These are phyloP conservation scores for Penicillium hesseltinei DNA, from an alignment of 2,329 filamentous ascomycete genomes.

Conservation along the genomic window DNA sequence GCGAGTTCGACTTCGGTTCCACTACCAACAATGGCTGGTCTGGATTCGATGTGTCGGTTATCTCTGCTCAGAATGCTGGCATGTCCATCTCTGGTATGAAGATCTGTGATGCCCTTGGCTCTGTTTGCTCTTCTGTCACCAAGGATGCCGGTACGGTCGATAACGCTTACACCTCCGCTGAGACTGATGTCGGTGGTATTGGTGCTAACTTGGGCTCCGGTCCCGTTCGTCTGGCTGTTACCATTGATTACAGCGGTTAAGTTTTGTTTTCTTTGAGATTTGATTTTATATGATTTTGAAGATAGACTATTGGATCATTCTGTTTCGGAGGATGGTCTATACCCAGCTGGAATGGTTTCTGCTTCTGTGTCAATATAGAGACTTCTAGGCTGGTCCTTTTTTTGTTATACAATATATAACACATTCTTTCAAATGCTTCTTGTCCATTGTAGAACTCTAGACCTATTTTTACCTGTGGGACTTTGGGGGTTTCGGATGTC, in stretches of 20 bases:
- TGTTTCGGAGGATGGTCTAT: constrained; percentile 14
- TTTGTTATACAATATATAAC: constrained; percentile 10
- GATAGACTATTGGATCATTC: constrained; percentile 5
- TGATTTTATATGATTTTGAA: constrained; percentile 8
- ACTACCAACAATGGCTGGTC: constrained; percentile 31
- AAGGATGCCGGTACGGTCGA: constrained; percentile 22
- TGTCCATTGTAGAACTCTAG: background rate
- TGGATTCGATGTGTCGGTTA: constrained; percentile 38
- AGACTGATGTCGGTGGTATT: constrained; percentile 33
- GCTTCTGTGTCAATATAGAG: constrained; percentile 14
- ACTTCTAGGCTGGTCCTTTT: constrained; percentile 14
- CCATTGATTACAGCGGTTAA: constrained; percentile 31
- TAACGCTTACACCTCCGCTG: constrained; percentile 34
- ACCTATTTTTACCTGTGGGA: background rate
- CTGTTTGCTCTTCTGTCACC: constrained; percentile 34
- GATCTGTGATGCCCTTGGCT: constrained; percentile 30
- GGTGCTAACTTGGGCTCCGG: constrained; percentile 33
- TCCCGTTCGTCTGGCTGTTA: constrained; percentile 28
- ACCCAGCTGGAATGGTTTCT: constrained; percentile 16
- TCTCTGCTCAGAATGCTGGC: constrained; percentile 33
- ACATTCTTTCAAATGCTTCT: constrained; percentile 4
- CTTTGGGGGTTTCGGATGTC: background rate
- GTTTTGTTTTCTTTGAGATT: constrained; percentile 11
- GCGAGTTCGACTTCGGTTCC: constrained; percentile 37
- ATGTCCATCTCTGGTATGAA: constrained; percentile 37